phyloP scores from a whole-genome alignment of 2,329 filamentous ascomycete species.

The Neofusicoccum sp. region DNA sequence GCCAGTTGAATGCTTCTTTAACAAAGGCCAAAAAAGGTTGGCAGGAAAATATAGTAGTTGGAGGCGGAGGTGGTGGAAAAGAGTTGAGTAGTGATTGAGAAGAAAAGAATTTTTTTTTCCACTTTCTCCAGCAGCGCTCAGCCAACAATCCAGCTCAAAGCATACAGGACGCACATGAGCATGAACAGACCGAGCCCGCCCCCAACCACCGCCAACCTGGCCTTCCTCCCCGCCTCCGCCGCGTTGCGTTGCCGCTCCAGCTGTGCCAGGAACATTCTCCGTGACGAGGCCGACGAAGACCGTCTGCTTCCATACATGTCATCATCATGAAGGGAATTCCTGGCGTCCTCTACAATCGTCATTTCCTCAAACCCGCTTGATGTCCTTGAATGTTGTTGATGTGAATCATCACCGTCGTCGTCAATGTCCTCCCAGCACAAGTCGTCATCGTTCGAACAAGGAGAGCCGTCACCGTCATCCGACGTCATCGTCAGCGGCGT shows the following conservation, averaged over 20 bases:
- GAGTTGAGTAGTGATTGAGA: neutral
- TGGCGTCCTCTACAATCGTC: slow-evolving; percentile 11
- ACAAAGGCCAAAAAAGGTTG: too few species aligned
- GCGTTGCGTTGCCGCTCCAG: slow-evolving; percentile 5
- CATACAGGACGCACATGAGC: slow-evolving; percentile 15
- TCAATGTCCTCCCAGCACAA: slow-evolving; percentile 3
- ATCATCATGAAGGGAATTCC: slow-evolving; percentile 10
- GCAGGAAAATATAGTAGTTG: neutral
- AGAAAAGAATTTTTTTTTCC: neutral
- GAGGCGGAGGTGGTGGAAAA: neutral
- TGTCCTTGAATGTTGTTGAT: neutral
- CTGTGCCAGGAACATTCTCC: neutral
- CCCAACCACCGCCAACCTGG: neutral
- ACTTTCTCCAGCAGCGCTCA: neutral
- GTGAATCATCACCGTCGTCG: slow-evolving; percentile 3
- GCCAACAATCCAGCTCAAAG: slow-evolving; percentile 11
- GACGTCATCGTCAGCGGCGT: slow-evolving; percentile 2
- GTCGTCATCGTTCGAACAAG: neutral
- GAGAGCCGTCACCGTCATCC: neutral
- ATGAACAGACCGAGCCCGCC: slow-evolving; percentile 16
- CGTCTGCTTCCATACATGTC: neutral
- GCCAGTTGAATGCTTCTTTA: too few species aligned
- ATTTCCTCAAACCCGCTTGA: slow-evolving; percentile 14
- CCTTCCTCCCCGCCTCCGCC: neutral
- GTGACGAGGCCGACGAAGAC: neutral